phyloP scores from a whole-genome alignment of 495 filamentous ascomycete genomes.

The Rhizodiscina lignyota region DNA sequence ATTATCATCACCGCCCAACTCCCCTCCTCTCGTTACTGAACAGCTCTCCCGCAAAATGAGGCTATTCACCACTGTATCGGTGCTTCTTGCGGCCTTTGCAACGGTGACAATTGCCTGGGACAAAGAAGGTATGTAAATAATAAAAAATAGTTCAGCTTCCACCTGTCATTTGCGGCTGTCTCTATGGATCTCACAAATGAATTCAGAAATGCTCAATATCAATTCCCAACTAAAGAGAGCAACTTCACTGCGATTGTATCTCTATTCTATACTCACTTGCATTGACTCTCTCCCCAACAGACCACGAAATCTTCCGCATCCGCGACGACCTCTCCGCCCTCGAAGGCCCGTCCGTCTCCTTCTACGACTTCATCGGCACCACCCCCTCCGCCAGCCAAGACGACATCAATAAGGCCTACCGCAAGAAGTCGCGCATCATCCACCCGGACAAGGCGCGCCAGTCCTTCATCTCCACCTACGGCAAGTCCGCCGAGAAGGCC shows the following conservation, averaged over 20 bases:
- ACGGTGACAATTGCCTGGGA: constrained; percentile 57
- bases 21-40: too few relatives aligned
- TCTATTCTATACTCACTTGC: too few relatives aligned
- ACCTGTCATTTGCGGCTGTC: too few relatives aligned
- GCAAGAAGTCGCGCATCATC: constrained; percentile 61
- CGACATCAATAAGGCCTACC: constrained; percentile 85
- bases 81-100: constrained; percentile 39
- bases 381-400: constrained; percentile 58
- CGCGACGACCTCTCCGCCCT: constrained; percentile 62
- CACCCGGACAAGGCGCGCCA: constrained; percentile 95
- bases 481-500: constrained; percentile 34
- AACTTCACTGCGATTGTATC: too few relatives aligned
- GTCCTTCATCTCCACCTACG: constrained; percentile 54
- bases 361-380: constrained; percentile 85
- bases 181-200: too few relatives aligned
- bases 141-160: too few relatives aligned
- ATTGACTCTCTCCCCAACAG: constrained; percentile 26
- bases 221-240: too few relatives aligned
- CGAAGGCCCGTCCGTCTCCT: constrained; percentile 71
- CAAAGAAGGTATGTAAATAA: constrained; percentile 59
- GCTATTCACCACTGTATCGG: too few relatives aligned
- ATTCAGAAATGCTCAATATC: too few relatives aligned
- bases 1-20: too few relatives aligned
- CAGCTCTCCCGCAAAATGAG: too few relatives aligned
- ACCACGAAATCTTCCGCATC: constrained; percentile 94